These are phyloP conservation scores for Saccharomyces uvarum DNA, from an alignment of 1,139 yeast genomes.

Conservation along the genomic window DNA sequence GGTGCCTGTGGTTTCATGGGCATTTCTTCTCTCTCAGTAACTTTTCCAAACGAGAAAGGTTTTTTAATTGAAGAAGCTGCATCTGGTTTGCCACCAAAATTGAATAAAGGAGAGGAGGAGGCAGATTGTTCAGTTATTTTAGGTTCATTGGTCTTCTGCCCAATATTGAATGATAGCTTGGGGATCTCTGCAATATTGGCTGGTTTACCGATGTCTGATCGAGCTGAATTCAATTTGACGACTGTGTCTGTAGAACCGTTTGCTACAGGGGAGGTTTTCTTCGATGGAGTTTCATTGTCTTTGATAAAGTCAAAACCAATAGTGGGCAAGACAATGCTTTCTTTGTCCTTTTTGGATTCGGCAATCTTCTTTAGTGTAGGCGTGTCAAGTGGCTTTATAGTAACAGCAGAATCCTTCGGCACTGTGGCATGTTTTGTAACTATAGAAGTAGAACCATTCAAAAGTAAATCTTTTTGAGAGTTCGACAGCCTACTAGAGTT, in stretches of 20 bases:
- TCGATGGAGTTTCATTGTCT: conserved; percentile 17
- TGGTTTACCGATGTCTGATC: neutral
- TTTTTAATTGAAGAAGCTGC: neutral
- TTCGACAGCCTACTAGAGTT: conserved; percentile 3
- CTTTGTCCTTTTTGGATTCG: conserved; percentile 2
- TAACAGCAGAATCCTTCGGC: neutral
- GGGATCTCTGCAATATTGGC: neutral
- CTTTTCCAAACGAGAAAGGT: neutral
- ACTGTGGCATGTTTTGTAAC: neutral
- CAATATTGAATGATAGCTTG: neutral
- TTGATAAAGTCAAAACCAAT: conserved; percentile 27
- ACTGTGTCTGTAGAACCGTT: neutral
- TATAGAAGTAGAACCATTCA: conserved; percentile 5
- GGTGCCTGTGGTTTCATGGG: neutral
- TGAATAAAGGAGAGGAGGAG: neutral
- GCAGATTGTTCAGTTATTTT: neutral
- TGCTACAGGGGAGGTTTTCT: conserved; percentile 5
- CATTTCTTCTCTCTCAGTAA: neutral
- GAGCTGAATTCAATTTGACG: neutral
- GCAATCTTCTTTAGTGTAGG: neutral
- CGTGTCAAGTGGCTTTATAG: neutral
- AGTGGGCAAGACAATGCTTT: conserved; percentile 20
- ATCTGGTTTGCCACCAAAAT: neutral
- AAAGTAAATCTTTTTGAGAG: conserved; percentile 8
- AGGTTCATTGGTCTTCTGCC: neutral